Percentiles rank a stretch among this genome's conserved stretches.
These are phyloP conservation scores for Eutrema japonicum DNA, from an alignment of 345 rosid genomes.

Conservation along the genomic window DNA sequence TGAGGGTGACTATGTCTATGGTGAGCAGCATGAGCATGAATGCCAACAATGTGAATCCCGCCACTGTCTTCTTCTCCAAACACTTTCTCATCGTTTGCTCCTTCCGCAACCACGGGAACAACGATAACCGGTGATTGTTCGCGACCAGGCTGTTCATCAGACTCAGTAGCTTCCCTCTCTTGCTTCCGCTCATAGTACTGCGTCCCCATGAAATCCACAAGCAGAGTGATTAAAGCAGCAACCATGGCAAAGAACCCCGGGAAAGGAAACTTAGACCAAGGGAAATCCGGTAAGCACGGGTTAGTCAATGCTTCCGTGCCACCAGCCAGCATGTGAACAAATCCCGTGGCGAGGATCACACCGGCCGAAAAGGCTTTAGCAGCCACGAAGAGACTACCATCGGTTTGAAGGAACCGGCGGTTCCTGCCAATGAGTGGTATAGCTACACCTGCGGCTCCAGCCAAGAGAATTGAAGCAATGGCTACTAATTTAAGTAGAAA, in stretches of 20 bases:
- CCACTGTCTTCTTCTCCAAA: slow-evolving; percentile 89
- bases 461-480: slow-evolving; percentile 71
- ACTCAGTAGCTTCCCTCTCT: slow-evolving; percentile 48
- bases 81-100: slow-evolving; percentile 49
- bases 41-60: slow-evolving; percentile 88
- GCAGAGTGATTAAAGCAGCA: slow-evolving; percentile 74
- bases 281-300: slow-evolving; percentile 68
- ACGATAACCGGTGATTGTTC: slow-evolving; percentile 44
- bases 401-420: slow-evolving; percentile 67
- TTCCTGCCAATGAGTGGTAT: slow-evolving; percentile 75
- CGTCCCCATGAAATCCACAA: slow-evolving; percentile 85
- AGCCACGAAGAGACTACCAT: slow-evolving; percentile 74
- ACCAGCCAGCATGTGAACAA: slow-evolving; percentile 82
- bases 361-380: slow-evolving; percentile 96
- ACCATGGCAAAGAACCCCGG: slow-evolving; percentile 90
- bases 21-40: slow-evolving; percentile 89
- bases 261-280: slow-evolving; percentile 91
- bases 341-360: slow-evolving; percentile 89
- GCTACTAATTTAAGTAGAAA: slow-evolving; percentile 70
- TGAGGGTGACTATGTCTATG: slow-evolving; percentile 74
- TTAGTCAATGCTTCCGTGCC: slow-evolving; percentile 62
- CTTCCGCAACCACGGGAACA: slow-evolving; percentile 41
- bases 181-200: slow-evolving; percentile 91
- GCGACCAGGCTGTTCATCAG: slow-evolving; percentile 43
- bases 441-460: slow-evolving; percentile 71